Conservation (phyloP, 2,329 filamentous ascomycete species). For the Arthrobotrys sphaeroides region DNA sequence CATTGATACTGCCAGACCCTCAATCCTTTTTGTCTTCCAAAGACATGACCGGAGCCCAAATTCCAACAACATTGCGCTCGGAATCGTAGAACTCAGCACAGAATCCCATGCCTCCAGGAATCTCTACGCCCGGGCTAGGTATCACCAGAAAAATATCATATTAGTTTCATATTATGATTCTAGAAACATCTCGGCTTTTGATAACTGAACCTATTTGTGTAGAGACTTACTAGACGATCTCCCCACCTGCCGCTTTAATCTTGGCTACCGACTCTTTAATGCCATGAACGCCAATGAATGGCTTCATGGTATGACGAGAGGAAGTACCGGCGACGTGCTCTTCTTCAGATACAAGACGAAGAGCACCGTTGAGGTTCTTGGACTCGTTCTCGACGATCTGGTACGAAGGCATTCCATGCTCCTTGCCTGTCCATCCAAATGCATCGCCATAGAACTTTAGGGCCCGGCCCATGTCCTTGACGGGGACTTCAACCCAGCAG, state of each 20-base stretch:
- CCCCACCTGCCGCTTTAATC: slow-evolving; percentile 41
- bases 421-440: slow-evolving; percentile 25
- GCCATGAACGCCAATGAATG: slow-evolving; percentile 33
- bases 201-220: not conserved
- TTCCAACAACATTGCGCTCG: slow-evolving; percentile 43
- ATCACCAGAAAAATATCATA: not conserved
- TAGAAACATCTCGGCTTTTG: too few species aligned
- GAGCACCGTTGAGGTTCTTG: slow-evolving; percentile 40
- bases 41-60: slow-evolving; percentile 30
- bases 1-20: too few species aligned
- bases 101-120: slow-evolving; percentile 40
- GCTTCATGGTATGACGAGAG: slow-evolving; percentile 15
- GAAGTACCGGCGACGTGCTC: slow-evolving; percentile 26
- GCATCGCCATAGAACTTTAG: slow-evolving; percentile 41
- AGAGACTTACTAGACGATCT: slow-evolving; percentile 31
- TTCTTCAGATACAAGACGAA: slow-evolving; percentile 12
- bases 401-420: not conserved
- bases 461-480: slow-evolving; percentile 44
- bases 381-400: slow-evolving; percentile 30
- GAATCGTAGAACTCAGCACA: slow-evolving; percentile 39
- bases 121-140: slow-evolving; percentile 23
- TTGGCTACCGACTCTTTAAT: slow-evolving; percentile 33
- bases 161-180: too few species aligned
- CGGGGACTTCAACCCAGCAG: slow-evolving; percentile 50
- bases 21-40: not conserved